Base-by-base conservation (phyloP, 1,284 basidiomycete genomes). In the Pseudozyma hubeiensis region DNA sequence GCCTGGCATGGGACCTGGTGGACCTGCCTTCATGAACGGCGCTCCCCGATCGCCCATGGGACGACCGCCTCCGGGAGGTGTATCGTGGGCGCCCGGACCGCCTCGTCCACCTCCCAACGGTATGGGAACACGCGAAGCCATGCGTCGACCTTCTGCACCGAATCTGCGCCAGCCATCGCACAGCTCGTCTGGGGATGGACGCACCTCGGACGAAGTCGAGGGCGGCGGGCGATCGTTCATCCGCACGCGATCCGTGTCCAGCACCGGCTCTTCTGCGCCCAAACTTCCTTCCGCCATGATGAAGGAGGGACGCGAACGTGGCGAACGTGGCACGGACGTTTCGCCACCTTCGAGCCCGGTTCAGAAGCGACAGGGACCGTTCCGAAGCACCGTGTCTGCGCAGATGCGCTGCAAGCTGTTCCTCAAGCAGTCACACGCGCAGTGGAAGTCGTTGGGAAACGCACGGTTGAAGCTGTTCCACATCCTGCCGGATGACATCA, bases 361-460 rank as follows among this genome's bases (percentile, higher is more conserved):
- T 1, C 29, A n/a, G 16, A 70, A 71, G 57, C 59, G 59, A 48
- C 44, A 57, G 39, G 72, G 67, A 4, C 72, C 72, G 40, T 57
- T 67, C 53, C 63, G 72, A 10, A 67, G 64, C 64, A 70, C 74
- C 7, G 68, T 98, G 52, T 89, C 91, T 5, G 93, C 93, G n/a
- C 90, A 93, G 81, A 97, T 97, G 93, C 95, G 96, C 84, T 98
- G 96, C 89, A 98, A 99, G 85, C 91, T 98, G 35, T 99, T 98
- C 87, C 87, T 97, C 57, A 92, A 99, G 84, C 94, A 97, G 81
- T 90, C 92, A 41, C 95, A 98, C 83, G 91, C 91, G 29, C 93
- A 97, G 84, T 99, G 97, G 97, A 99, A 97, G 87, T 90, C 92
- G 3, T 87, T 99, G 41, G 97, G 97, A 2, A 87, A 91, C 11